Evolutionary conservation across 768 basidiomycete species (phyloP), one percentile per base, ranked within the genome.

Genomic region (Lanmaoa pseudosensibilis): DNA sequence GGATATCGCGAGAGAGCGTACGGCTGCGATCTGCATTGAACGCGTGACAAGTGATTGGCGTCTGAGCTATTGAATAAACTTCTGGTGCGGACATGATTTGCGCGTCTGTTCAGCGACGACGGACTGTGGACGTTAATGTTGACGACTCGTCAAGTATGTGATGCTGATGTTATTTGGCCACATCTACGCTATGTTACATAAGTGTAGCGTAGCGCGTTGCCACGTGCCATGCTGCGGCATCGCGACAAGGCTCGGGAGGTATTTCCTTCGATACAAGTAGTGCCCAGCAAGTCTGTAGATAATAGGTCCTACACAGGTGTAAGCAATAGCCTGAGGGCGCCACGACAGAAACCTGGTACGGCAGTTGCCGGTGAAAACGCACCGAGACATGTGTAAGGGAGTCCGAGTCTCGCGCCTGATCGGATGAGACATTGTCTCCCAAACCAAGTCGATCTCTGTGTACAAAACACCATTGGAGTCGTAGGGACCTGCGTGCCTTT

Each of bases 11-110:
- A 40, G 11, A 12, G 27, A 30, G 82, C 92, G 74, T 64, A 98
- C 96, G 89, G 58, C 77, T 80, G 62, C 92, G 85, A 70, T 96
- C 92, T 23, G 86, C 86, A 65, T 86, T 95, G 83, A 98, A 98
- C 2, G 92, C 82, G 72, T 97, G 93, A 40, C 87, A 86, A 4
- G 92, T 94, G 49, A 99, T 82, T 32, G 95, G 93, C 0, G 82
- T 82, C 65, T 92, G 85, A n/a, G 89, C 80, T 46, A 98, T 79
- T 51, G 82, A 81, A 71, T 83, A 88, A 7, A 92, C 79, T 79
- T 94, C 85, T 46, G 90, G 89, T 32, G 83, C 72, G 74, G 92
- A 83, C 86, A 85, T 86, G 46, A 25, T 27, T 53, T 30, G 30
- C 39, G 38, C 50, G 56, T 34, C 48, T 13, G 21, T 37, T 48